Evolutionary conservation across 2,329 filamentous ascomycete species (phyloP).

Genomic region (Aspergillus transmontanensis): DNA sequence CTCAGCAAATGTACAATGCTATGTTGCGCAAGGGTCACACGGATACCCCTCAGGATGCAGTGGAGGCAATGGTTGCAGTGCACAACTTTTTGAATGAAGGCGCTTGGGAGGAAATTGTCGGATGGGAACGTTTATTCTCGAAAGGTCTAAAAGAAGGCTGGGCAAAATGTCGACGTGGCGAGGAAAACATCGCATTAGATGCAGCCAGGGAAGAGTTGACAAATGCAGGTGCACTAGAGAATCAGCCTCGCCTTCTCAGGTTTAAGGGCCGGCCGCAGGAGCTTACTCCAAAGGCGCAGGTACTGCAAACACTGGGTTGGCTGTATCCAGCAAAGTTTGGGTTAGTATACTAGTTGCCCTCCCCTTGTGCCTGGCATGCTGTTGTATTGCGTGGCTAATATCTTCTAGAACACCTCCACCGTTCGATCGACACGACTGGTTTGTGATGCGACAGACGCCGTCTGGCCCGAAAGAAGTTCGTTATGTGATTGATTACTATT

Average conservation of each 20-base stretch:
- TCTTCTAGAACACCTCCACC: constrained; percentile 71
- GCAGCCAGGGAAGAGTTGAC: constrained; percentile 54
- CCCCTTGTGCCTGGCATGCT: background rate
- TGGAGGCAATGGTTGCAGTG: constrained; percentile 95
- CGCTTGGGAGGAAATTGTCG: constrained; percentile 91
- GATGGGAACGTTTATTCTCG: constrained; percentile 87
- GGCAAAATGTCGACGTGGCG: constrained; percentile 72
- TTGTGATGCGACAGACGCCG: constrained; percentile 70
- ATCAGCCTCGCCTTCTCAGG: constrained; percentile 72
- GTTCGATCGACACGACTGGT: constrained; percentile 98
- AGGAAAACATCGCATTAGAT: constrained; percentile 63
- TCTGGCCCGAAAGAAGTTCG: constrained; percentile 76
- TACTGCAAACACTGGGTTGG: constrained; percentile 77
- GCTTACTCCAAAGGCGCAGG: constrained; percentile 85
- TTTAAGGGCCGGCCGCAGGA: constrained; percentile 91
- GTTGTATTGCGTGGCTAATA: constrained; percentile 2
- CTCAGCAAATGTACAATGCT: constrained; percentile 99
- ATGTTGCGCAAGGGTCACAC: constrained; percentile 94
- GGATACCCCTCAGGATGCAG: constrained; percentile 88
- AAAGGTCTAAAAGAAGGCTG: constrained; percentile 72
- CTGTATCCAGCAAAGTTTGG: constrained; percentile 78
- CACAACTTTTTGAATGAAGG: constrained; percentile 99
- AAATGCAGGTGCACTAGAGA: constrained; percentile 28
- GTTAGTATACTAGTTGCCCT: constrained; percentile 51
- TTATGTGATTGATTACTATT: constrained; percentile 98